phyloP scores from a whole-genome alignment of 768 basidiomycete species.

The Leccinum arenicola region DNA sequence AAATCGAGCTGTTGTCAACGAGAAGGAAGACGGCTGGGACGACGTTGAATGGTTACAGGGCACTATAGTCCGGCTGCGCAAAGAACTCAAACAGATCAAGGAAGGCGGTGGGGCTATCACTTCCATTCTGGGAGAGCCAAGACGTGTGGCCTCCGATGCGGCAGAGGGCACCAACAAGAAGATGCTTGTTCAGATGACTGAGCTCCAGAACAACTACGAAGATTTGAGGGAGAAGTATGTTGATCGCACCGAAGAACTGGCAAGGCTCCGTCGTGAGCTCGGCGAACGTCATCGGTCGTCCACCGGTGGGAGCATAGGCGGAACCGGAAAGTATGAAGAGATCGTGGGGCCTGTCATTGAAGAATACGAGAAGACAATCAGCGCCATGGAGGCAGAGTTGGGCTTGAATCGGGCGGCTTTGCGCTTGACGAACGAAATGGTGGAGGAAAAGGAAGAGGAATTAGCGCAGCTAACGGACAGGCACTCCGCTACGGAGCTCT shows the following conservation, averaged over 20 bases:
- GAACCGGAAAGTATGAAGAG: slow-evolving; percentile 81
- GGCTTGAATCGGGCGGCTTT: slow-evolving; percentile 84
- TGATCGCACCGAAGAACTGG: slow-evolving; percentile 86
- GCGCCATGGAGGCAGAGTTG: slow-evolving; percentile 90
- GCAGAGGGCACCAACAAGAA: slow-evolving; percentile 69
- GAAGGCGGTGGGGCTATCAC: slow-evolving; percentile 46
- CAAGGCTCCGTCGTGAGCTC: slow-evolving; percentile 72
- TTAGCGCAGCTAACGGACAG: slow-evolving; percentile 61
- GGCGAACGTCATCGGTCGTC: slow-evolving; percentile 69
- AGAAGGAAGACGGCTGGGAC: slow-evolving; percentile 98
- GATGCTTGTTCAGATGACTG: slow-evolving; percentile 75
- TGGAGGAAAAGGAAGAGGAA: slow-evolving; percentile 89
- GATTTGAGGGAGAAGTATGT: slow-evolving; percentile 81
- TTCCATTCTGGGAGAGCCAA: slow-evolving; percentile 28
- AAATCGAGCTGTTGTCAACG: slow-evolving; percentile 88
- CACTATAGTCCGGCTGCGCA: slow-evolving; percentile 79
- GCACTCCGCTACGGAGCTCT: slow-evolving; percentile 76
- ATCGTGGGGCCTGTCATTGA: slow-evolving; percentile 97
- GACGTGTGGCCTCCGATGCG: slow-evolving; percentile 30
- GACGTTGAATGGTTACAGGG: slow-evolving; percentile 95
- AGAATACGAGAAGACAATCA: slow-evolving; percentile 97
- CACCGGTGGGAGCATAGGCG: slow-evolving; percentile 57
- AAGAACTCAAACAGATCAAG: slow-evolving; percentile 81
- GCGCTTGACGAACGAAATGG: slow-evolving; percentile 87
- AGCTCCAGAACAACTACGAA: slow-evolving; percentile 84